Evolutionary conservation across 2,329 filamentous ascomycete species (phyloP).

Genomic region (Penicillium paneum): DNA sequence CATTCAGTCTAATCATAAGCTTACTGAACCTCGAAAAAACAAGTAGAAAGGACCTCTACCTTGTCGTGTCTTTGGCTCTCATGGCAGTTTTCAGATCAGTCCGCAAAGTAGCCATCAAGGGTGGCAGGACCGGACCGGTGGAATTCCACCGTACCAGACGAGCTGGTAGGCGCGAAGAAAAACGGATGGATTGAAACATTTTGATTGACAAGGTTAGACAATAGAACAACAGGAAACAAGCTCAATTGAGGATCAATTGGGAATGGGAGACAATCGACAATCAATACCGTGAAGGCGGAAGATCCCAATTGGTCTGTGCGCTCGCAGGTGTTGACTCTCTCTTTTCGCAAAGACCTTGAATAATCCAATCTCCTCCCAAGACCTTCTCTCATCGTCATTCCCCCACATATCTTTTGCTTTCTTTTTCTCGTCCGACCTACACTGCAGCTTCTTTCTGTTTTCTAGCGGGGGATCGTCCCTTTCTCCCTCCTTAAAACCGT

Average conservation of each 20-base stretch:
- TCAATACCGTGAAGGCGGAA: constrained; percentile 19
- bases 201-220: background rate
- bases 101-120: constrained; percentile 45
- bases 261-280: constrained; percentile 5
- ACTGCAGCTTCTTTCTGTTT: constrained; percentile 13
- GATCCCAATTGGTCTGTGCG: constrained; percentile 34
- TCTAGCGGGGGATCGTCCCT: constrained; percentile 21
- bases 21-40: background rate
- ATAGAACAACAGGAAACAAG: background rate
- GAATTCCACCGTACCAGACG: constrained; percentile 41
- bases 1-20: constrained; percentile 40
- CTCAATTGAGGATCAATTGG: constrained; percentile 2
- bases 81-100: constrained; percentile 50
- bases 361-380: constrained; percentile 11
- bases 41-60: constrained; percentile 27
- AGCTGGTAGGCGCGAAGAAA: constrained; percentile 27
- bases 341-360: constrained; percentile 22
- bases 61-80: constrained; percentile 48
- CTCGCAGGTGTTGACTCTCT: constrained; percentile 22
- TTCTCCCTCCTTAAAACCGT: constrained; percentile 12
- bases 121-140: constrained; percentile 37
- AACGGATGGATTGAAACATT: constrained; percentile 36
- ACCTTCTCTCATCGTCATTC: constrained; percentile 7
- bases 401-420: constrained; percentile 7
- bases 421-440: constrained; percentile 6